Evolutionary conservation across 2,329 filamentous ascomycete species (phyloP).

Genomic region (Ophiocordyceps camponoti-leonardi): DNA sequence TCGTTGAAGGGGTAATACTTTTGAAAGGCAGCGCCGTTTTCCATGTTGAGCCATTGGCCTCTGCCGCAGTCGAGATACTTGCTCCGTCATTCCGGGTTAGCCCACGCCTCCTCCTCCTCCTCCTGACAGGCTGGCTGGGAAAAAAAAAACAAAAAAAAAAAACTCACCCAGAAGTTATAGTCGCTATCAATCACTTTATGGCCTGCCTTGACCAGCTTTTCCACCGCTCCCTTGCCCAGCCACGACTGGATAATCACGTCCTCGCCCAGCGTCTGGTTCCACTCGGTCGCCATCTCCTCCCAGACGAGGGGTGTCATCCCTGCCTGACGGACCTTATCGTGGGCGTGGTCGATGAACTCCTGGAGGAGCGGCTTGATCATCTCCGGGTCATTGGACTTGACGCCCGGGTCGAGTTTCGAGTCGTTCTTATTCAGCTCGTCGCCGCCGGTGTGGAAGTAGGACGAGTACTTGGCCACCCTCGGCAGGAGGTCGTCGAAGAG

Average conservation of each 20-base stretch:
- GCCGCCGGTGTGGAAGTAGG: constrained; percentile 74
- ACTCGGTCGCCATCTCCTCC: constrained; percentile 72
- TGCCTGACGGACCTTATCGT: constrained; percentile 42
- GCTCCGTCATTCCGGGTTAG: not conserved
- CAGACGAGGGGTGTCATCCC: constrained; percentile 64
- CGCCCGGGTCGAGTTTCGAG: constrained; percentile 50
- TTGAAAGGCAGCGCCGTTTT: constrained; percentile 30
- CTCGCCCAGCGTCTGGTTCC: constrained; percentile 55
- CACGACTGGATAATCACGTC: constrained; percentile 68
- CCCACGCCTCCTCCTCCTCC: too few species aligned
- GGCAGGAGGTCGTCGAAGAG: constrained; percentile 65
- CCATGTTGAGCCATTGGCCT: constrained; percentile 62
- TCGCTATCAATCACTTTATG: constrained; percentile 59
- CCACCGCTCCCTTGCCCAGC: constrained; percentile 47
- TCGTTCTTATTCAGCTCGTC: constrained; percentile 67
- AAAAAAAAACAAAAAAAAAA: too few species aligned
- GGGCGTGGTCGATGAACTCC: constrained; percentile 54
- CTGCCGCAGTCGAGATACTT: constrained; percentile 73
- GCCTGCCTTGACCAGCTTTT: constrained; percentile 41
- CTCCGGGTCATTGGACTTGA: constrained; percentile 44
- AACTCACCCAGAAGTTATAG: constrained; percentile 57
- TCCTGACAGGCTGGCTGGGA: too few species aligned
- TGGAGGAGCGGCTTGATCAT: constrained; percentile 64
- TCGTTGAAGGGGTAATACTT: constrained; percentile 54
- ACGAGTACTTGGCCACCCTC: constrained; percentile 47